Percentiles rank a stretch among this genome's conserved stretches.
Conservation (phyloP, 371 early-diverging fungal genomes). For the Apophysomyces elegans region DNA sequence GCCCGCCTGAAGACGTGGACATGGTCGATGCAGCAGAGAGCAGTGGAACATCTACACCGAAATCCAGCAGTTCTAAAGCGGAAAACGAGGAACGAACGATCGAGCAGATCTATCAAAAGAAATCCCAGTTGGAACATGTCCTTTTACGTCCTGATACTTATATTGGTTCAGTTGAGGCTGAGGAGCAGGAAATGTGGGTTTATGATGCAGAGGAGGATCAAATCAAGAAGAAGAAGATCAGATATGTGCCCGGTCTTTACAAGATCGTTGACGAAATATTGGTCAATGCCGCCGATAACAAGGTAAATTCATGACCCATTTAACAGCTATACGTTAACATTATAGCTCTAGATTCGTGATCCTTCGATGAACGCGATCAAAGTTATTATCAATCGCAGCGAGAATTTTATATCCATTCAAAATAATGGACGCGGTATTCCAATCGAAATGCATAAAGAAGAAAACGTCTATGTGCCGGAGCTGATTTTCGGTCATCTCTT, state of each 20-base stretch:
- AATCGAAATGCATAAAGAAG: slow-evolving; percentile 92
- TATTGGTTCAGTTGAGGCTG: slow-evolving; percentile 96
- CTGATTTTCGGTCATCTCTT: slow-evolving; percentile 99
- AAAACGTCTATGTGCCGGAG: slow-evolving; percentile 98
- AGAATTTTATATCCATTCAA: slow-evolving; percentile 87
- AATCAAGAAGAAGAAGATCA: slow-evolving; percentile 79
- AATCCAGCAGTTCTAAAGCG: slow-evolving; percentile 10
- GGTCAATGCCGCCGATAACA: slow-evolving; percentile 97
- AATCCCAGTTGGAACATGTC: slow-evolving; percentile 99
- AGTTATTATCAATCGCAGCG: slow-evolving; percentile 88
- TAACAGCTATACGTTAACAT: not conserved
- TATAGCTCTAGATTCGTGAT: slow-evolving; percentile 82
- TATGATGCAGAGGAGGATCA: slow-evolving; percentile 65
- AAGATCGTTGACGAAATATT: slow-evolving; percentile 99
- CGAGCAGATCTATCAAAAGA: slow-evolving; percentile 98
- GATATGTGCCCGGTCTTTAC: slow-evolving; percentile 97
- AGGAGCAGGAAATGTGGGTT: slow-evolving; percentile 89
- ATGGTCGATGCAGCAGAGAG: slow-evolving; percentile 8
- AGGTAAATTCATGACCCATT: slow-evolving; percentile 50
- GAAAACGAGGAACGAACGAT: slow-evolving; percentile 56
- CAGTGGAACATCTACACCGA: slow-evolving; percentile 11
- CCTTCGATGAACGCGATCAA: slow-evolving; percentile 89
- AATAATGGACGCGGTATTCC: slow-evolving; percentile 99
- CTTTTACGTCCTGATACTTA: slow-evolving; percentile 99
- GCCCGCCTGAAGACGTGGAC: slow-evolving; percentile 12